Base-by-base conservation (phyloP, 352 stramenopile genomes). In the Phytophthora lateralis region DNA sequence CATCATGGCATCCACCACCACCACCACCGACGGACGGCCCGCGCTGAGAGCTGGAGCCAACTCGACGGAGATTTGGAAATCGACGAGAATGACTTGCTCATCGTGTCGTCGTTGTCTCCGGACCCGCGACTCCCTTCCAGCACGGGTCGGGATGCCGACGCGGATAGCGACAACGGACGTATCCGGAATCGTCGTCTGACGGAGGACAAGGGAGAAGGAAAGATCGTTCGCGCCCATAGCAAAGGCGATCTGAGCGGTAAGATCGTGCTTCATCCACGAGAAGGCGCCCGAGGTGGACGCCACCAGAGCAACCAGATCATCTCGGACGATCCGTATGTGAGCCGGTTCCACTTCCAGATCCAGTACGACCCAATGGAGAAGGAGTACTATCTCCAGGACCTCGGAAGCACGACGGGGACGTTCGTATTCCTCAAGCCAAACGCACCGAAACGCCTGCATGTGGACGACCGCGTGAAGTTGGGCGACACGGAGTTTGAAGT, bases 231-330 rank as follows among this genome's bases (percentile, higher is more conserved):
- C 15, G 6, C 35, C 24, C 64, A 53, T 26, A 64, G 44, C 41
- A 66, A 60, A 50, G 55, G 45, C 15, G 60, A 68, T 11, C 26
- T 69, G 4, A 50, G 44, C 4, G 71, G 68, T 35, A 80, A 85
- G 47, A 91, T 93, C 62, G 57, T 91, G 54, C 68, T 93, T 21
- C 69, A 88, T 20, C 84, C 84, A 18, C 73, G 71, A 43, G 76
- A 86, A 24, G 82, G 84, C 7, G 86, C 84, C 6, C 63, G 59
- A 7, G 86, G 86, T 32, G 86, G 86, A 29, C 86, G 86, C 14
- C 82, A 93, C 55, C 68, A 83, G 29, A 90, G 72, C 69, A 95
- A 93, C 60, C 82, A 93, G 55, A 93, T 95, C 63, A 88, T 95
- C 50, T 86, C 89, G 34, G 80, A 95, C 64, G 86, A 95, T 46